Conservation (phyloP, 2,329 filamentous ascomycete species). For the Thielaviopsis ethacetica region DNA sequence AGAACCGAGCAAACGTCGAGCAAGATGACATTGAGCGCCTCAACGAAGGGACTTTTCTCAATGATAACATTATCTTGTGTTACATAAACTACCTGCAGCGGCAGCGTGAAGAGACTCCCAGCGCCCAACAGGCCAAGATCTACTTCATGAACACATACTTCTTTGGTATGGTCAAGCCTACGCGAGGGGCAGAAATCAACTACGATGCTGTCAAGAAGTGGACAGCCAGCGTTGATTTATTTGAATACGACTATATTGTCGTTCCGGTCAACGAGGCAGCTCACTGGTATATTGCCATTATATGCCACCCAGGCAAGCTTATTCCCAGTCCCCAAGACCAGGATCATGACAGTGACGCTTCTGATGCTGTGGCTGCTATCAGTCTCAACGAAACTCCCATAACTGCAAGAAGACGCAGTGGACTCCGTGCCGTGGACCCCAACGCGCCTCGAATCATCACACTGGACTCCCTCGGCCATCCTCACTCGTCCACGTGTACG, state of each 20-base stretch:
- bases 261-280: slow-evolving; percentile 76
- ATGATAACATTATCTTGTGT: slow-evolving; percentile 84
- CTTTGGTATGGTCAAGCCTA: slow-evolving; percentile 54
- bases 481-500: slow-evolving; percentile 47
- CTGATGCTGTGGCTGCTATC: not conserved
- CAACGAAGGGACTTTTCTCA: slow-evolving; percentile 72
- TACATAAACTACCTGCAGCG: slow-evolving; percentile 63
- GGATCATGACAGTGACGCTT: slow-evolving; percentile 4
- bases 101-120: slow-evolving; percentile 36
- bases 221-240: slow-evolving; percentile 74
- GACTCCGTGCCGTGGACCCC: slow-evolving; percentile 20
- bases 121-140: slow-evolving; percentile 39
- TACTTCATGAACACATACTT: slow-evolving; percentile 93
- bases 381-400: not conserved
- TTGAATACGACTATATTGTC: slow-evolving; percentile 74
- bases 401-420: not conserved
- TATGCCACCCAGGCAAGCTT: slow-evolving; percentile 68
- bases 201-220: slow-evolving; percentile 75
- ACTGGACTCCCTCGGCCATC: slow-evolving; percentile 63
- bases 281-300: slow-evolving; percentile 93
- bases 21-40: slow-evolving; percentile 59
- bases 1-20: slow-evolving; percentile 48
- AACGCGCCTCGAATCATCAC: slow-evolving; percentile 60
- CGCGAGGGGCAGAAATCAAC: slow-evolving; percentile 42
- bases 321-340: slow-evolving; percentile 17